Base-by-base conservation (phyloP, 2,329 filamentous ascomycete genomes). In the Fusarium zealandicum region DNA sequence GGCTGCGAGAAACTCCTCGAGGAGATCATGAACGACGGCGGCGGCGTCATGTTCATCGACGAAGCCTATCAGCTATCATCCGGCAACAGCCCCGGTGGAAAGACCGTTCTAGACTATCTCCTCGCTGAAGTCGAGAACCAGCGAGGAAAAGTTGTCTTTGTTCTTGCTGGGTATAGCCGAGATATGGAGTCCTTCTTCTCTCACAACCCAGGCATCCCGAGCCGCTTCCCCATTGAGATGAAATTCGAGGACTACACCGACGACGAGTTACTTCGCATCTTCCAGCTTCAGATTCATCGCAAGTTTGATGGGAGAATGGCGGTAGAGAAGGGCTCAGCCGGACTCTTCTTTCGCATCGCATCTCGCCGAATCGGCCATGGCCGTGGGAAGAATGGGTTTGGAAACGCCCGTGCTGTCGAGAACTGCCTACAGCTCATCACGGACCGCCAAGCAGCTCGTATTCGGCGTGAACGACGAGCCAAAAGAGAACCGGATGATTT, bases 121-220 rank as follows among this genome's bases (percentile, higher is more conserved):
- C 80, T 93, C 0, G 80, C 87, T 0, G 88, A 92, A 63, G 82
- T 92, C 1, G 90, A 93, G 62, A 90, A 91, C 44, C 76, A 85
- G 1, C 82, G 79, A 0, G 89, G 89, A 0, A 89, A 89, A 61
- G 71, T 93, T 0, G 83, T 87, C 0, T 89, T 93, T 46, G 78
- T 93, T 1, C 75, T 93, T 3, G 90, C 89, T 0, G 90, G 90
- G 0, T 93, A 93, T 70, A 78, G 78, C 41, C 86, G 85, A 61
- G 79, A 90, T 57, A 93, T 93, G 89, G 89, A 93, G 63, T 79
- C 79, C 0, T 91, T 93, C 69, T 92, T 90, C 39, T 78, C 82
- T 0, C 88, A 92, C 55, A 93, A 93, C 37, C 85, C 85, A 0
- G 89, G 90, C 0, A 75, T 93, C 3, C 77, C 82, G 0, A 90